These are phyloP conservation scores for Globisporangium cederbergense DNA, from an alignment of 352 stramenopile species.

Conservation along the genomic window DNA sequence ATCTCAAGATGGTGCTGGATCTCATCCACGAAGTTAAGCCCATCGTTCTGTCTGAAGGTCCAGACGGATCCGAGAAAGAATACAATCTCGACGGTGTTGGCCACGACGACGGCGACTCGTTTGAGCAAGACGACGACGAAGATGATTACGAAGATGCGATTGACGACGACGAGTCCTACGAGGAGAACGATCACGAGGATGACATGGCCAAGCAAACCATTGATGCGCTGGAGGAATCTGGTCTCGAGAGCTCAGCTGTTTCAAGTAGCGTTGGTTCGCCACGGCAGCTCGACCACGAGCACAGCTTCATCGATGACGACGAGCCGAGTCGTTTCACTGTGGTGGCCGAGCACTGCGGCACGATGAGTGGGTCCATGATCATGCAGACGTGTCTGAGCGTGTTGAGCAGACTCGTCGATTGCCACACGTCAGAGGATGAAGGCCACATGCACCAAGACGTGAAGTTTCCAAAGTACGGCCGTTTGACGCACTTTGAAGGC, in stretches of 20 bases:
- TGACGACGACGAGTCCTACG: constrained; percentile 25
- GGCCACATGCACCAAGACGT: constrained; percentile 74
- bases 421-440: constrained; percentile 79
- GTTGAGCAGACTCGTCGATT: constrained; percentile 78
- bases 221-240: constrained; percentile 58
- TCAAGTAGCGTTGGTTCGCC: constrained; percentile 35
- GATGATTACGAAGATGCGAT: constrained; percentile 33
- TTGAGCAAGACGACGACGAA: constrained; percentile 57
- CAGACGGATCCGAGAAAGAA: constrained; percentile 63
- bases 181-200: constrained; percentile 30
- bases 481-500: constrained; percentile 80
- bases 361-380: constrained; percentile 85
- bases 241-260: constrained; percentile 38
- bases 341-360: constrained; percentile 69
- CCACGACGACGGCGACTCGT: constrained; percentile 38
- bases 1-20: constrained; percentile 74
- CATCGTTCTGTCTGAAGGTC: constrained; percentile 59
- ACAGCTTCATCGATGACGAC: constrained; percentile 32
- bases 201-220: constrained; percentile 56
- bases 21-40: constrained; percentile 78
- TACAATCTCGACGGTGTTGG: constrained; percentile 59
- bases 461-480: constrained; percentile 74
- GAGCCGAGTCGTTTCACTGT: constrained; percentile 62
- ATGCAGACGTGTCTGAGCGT: constrained; percentile 86
- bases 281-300: constrained; percentile 18